Evolutionary conservation across 2,329 filamentous ascomycete species (phyloP), one percentile per base, ranked within the genome.

Genomic region (Coniochaeta ligniaria): DNA sequence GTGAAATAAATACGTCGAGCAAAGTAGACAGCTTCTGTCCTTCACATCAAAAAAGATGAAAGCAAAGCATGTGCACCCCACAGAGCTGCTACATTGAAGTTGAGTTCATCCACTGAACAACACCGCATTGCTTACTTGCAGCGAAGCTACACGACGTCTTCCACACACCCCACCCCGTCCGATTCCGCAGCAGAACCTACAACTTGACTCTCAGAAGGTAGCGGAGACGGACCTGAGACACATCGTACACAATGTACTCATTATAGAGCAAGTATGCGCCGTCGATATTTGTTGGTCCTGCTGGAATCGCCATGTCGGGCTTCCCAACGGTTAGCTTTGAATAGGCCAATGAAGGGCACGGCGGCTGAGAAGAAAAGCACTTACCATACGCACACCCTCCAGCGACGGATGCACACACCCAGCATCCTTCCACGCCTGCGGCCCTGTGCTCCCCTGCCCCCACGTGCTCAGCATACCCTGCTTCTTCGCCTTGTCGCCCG

Each of bases 351-450:
- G 35, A 14, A 12, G 12, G 35, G 12, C 6, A n/a, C 57, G 9
- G 26, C 14, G 33, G 33, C 52, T n/a, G 20, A 26, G 38, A n/a
- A 16, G 38, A 20, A 41, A 6, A 41, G 26, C 9, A 75, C 81
- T 75, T 72, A 88, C 86, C 79, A 96, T 93, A 67, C 79, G 80
- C 45, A 91, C 80, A 0, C 91, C 91, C 61, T 82, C 76, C 50
- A 96, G 75, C 2, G 81, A 79, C 2, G 82, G 76, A 66, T 92
- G 82, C 8, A 93, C 81, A 59, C 79, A 82, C 2, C 75, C 76
- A 0, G 90, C 91, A 71, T 96, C 91, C 71, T 91, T 91, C 91
- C 91, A 96, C 50, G 77, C 77, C 20, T 72, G 76, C 0, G 91
- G 92, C 0, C 84, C 85, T 0, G 77, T 86, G 6, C 58, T 65